Base-by-base conservation (phyloP, 192 early-diverging fungal species). In the Umbelopsis sp. region DNA sequence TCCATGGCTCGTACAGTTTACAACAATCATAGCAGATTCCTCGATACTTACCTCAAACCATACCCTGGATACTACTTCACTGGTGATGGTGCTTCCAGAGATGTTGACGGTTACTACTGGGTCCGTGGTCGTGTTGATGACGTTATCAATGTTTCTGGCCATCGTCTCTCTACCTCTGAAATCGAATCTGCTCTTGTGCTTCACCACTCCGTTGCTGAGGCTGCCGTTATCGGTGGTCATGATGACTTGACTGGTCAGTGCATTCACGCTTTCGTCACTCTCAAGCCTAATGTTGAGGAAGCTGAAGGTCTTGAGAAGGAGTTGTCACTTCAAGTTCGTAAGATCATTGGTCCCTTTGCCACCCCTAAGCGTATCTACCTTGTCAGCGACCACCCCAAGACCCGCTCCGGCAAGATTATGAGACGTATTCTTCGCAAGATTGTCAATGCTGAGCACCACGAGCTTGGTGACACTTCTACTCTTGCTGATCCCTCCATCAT, bases 91-190 rank as follows among this genome's bases (percentile, higher is more conserved):
- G 95, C 90, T 51, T 89, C 87, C 50, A 84, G 93, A 64, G 97
- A 98, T 78, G 83, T 87, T 52, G 97, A 98, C 77, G 95, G 95
- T 48, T 98, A 96, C 86, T 91, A 91, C 83, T 98, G 95, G 95
- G 90, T 98, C 69, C 89, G 92, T 65, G 97, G 97, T 49, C 90
- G 97, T 69, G 93, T 95, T 49, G 77, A 79, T 71, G 77, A 98
- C 76, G 97, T 98, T 44, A 97, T 98, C 81, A 97, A 97, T 82
- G 95, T 98, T 49, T 90, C 93, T 7, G 97, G 97, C 46, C 97
- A 98, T 86, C 91, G 97, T 75, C 83, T 98, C 76, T 91, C 88
- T 23, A 97, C 97, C 18, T 90, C 97, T 35, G 97, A 98, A 83
- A 92, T 98, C 71, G 96, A 98, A 80, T 94, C 93, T 46, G 95